Percentiles rank a stretch among this genome's conserved stretches.
Evolutionary conservation across 2,329 filamentous ascomycete species (phyloP).

Genomic region (Paecilomyces dactylethromorphus): DNA sequence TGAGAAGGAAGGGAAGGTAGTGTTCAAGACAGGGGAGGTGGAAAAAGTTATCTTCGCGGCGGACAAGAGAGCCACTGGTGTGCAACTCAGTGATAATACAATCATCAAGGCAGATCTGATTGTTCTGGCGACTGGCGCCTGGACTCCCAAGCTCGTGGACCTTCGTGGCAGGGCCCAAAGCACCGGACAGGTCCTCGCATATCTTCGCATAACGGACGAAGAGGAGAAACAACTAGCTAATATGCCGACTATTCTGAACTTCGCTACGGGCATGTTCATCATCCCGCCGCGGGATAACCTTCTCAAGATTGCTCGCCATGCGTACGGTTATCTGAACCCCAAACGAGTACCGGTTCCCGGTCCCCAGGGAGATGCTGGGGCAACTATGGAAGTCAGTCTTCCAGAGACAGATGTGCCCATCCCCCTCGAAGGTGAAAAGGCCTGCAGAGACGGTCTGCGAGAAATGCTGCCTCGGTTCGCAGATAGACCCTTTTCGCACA

Average conservation of each 20-base stretch:
- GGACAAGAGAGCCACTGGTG: slow-evolving; percentile 34
- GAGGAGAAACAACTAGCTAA: slow-evolving; percentile 61
- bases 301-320: slow-evolving; percentile 66
- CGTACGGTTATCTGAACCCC: slow-evolving; percentile 57
- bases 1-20: slow-evolving; percentile 28
- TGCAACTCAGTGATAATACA: slow-evolving; percentile 44
- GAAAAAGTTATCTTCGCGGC: slow-evolving; percentile 23
- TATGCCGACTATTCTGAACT: slow-evolving; percentile 57
- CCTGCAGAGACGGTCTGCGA: slow-evolving; percentile 55
- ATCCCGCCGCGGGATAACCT: slow-evolving; percentile 49
- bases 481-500: slow-evolving; percentile 54
- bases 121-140: slow-evolving; percentile 78
- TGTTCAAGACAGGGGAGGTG: slow-evolving; percentile 29
- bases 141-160: slow-evolving; percentile 73
- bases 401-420: slow-evolving; percentile 30
- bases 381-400: slow-evolving; percentile 31
- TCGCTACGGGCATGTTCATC: slow-evolving; percentile 46
- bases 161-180: slow-evolving; percentile 68
- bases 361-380: slow-evolving; percentile 9
- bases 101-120: slow-evolving; percentile 62
- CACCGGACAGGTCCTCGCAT: slow-evolving; percentile 75
- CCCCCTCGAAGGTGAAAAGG: slow-evolving; percentile 53
- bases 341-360: slow-evolving; percentile 21
- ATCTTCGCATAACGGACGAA: slow-evolving; percentile 63
- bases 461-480: slow-evolving; percentile 57